Percentiles rank a stretch among this genome's conserved stretches.
These are phyloP conservation scores for Glycine soja DNA, from an alignment of 306 rosid species.

Conservation along the genomic window DNA sequence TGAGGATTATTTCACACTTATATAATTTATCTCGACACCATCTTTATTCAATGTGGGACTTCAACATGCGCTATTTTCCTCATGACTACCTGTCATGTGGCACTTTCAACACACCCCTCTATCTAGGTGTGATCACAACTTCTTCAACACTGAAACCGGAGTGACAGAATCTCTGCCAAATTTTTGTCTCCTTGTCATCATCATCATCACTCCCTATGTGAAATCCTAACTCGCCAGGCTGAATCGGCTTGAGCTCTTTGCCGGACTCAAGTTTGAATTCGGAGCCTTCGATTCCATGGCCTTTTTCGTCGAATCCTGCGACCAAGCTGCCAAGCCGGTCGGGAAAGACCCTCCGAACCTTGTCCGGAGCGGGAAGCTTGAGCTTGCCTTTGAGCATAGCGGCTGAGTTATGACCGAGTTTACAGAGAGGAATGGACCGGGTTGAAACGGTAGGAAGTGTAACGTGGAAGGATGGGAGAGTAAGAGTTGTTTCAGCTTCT, in stretches of 20 bases:
- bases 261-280: constrained; percentile 61
- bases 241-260: constrained; percentile 79
- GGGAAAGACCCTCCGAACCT: constrained; percentile 56
- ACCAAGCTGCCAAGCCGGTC: constrained; percentile 71
- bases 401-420: constrained; percentile 17
- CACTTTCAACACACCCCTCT: too few relatives aligned
- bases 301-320: constrained; percentile 56
- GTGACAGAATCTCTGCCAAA: constrained; percentile 46
- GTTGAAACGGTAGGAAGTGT: constrained; percentile 27
- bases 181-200: constrained; percentile 13
- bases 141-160: constrained; percentile 54
- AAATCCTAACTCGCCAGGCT: constrained; percentile 56
- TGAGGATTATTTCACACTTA: too few relatives aligned
- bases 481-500: not conserved
- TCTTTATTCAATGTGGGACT: too few relatives aligned
- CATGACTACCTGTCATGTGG: too few relatives aligned
- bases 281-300: constrained; percentile 38
- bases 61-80: too few relatives aligned
- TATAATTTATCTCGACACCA: too few relatives aligned
- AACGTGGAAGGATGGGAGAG: too few relatives aligned
- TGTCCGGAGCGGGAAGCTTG: constrained; percentile 68
- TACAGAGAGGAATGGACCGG: not conserved
- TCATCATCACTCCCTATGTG: constrained; percentile 29
- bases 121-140: too few relatives aligned
- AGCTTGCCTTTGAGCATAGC: constrained; percentile 50